Conservation (phyloP, 1,284 basidiomycete species). For the Cutaneotrichosporon sp. region DNA sequence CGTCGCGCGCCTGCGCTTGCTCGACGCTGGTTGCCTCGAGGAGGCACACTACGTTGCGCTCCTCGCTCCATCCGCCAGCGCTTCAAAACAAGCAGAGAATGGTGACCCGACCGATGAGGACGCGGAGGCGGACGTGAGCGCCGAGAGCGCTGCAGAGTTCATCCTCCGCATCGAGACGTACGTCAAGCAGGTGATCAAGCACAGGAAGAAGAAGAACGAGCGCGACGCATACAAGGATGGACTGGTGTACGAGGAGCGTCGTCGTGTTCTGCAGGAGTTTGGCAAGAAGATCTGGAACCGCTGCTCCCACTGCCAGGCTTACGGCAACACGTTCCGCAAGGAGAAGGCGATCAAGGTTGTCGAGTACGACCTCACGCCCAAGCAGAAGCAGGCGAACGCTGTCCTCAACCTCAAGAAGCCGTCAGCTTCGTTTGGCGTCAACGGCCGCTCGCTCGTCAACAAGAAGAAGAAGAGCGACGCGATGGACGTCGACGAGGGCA, state of each 20-base stretch:
- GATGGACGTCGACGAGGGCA: constrained; percentile 45
- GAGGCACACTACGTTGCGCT: constrained; percentile 76
- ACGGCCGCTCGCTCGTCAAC: constrained; percentile 35
- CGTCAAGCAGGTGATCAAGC: constrained; percentile 65
- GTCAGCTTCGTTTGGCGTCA: constrained; percentile 49
- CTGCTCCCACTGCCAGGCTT: constrained; percentile 80
- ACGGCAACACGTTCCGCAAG: constrained; percentile 70
- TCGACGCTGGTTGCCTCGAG: constrained; percentile 85
- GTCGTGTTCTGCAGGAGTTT: constrained; percentile 79
- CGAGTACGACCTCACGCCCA: constrained; percentile 80
- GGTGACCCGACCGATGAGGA: constrained; percentile 53
- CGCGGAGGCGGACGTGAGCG: constrained; percentile 45
- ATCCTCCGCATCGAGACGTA: constrained; percentile 70
- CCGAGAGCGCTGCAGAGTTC: constrained; percentile 63
- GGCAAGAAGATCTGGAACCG: constrained; percentile 64
- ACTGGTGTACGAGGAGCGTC: constrained; percentile 82
- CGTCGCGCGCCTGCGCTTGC: constrained; percentile 78
- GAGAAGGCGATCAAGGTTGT: constrained; percentile 93
- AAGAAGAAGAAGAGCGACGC: constrained; percentile 49
- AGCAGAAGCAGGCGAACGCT: constrained; percentile 70
- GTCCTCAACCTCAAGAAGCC: constrained; percentile 55
- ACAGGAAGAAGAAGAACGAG: constrained; percentile 59
- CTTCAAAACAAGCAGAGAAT: constrained; percentile 41
- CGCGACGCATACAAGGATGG: constrained; percentile 86
- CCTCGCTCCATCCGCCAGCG: constrained; percentile 50